These are phyloP conservation scores for Sphagnurus paluster DNA, from an alignment of 1,284 basidiomycete species.

Conservation along the genomic window DNA sequence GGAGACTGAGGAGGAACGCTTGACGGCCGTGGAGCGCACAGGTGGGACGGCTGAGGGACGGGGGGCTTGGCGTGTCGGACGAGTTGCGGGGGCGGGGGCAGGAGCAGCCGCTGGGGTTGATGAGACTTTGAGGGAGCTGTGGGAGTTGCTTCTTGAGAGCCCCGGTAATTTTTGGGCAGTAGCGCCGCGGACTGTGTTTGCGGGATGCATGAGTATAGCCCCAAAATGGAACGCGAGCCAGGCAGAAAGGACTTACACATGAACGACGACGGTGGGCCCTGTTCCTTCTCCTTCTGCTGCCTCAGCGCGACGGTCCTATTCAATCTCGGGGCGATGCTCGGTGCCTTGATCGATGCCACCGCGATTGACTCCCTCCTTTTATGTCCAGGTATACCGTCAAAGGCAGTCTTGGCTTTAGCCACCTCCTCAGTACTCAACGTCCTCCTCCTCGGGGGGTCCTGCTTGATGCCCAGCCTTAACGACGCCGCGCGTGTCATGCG, in stretches of 20 bases:
- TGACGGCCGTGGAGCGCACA: slow-evolving; percentile 14
- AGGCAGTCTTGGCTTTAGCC: slow-evolving; percentile 42
- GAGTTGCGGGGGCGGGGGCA: slow-evolving; percentile 19
- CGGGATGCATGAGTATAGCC: neutral
- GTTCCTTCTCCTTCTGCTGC: slow-evolving; percentile 61
- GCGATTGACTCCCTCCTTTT: slow-evolving; percentile 73
- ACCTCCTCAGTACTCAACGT: slow-evolving; percentile 26
- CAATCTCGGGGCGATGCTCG: slow-evolving; percentile 61
- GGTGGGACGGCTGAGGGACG: slow-evolving; percentile 18
- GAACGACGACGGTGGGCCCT: slow-evolving; percentile 61
- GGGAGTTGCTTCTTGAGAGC: slow-evolving; percentile 41
- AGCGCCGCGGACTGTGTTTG: slow-evolving; percentile 43
- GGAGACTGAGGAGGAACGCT: slow-evolving; percentile 22
- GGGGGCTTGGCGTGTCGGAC: slow-evolving; percentile 29
- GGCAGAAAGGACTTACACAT: slow-evolving; percentile 48
- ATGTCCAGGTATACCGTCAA: slow-evolving; percentile 80
- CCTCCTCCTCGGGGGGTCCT: slow-evolving; percentile 34
- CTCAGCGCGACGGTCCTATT: slow-evolving; percentile 73
- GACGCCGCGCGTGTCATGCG: slow-evolving; percentile 74
- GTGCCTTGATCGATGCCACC: slow-evolving; percentile 64
- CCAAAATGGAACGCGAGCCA: neutral
- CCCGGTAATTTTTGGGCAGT: slow-evolving; percentile 41
- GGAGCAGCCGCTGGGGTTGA: neutral
- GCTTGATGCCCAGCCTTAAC: slow-evolving; percentile 56
- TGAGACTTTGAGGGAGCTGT: slow-evolving; percentile 23